These are phyloP conservation scores for Pythium dissotocum DNA, from an alignment of 352 stramenopile species.

Conservation along the genomic window DNA sequence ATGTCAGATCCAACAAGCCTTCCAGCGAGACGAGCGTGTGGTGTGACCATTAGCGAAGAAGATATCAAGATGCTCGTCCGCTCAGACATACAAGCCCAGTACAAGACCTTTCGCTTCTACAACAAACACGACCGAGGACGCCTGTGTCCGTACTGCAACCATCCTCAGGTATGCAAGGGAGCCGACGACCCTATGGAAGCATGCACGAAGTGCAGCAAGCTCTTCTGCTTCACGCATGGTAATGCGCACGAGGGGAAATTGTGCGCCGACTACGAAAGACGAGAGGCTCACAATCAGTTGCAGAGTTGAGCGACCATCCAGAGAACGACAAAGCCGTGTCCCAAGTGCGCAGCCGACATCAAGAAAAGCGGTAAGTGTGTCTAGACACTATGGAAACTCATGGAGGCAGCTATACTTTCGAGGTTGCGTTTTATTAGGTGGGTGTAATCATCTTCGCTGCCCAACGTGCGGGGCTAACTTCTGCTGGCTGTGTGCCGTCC, in stretches of 20 bases:
- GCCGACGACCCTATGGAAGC: constrained; percentile 42
- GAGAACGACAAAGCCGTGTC: constrained; percentile 51
- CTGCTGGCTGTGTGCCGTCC: constrained; percentile 58
- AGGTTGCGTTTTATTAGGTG: constrained; percentile 25
- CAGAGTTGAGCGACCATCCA: constrained; percentile 35
- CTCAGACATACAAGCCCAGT: constrained; percentile 59
- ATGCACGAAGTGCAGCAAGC: constrained; percentile 41
- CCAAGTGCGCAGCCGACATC: constrained; percentile 47
- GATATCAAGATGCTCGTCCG: constrained; percentile 52
- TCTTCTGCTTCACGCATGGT: constrained; percentile 90
- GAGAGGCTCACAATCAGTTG: constrained; percentile 25
- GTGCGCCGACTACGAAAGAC: constrained; percentile 66
- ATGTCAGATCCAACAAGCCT: no score
- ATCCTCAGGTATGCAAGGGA: constrained; percentile 56
- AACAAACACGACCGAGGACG: constrained; percentile 61
- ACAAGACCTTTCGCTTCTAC: constrained; percentile 86
- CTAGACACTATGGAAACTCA: no score
- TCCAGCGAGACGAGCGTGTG: constrained; percentile 23
- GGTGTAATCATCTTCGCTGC: constrained; percentile 71
- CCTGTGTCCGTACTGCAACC: constrained; percentile 58
- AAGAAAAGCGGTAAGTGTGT: constrained; percentile 42
- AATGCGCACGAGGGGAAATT: constrained; percentile 68
- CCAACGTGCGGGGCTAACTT: constrained; percentile 49
- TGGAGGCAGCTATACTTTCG: no score
- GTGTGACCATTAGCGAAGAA: constrained; percentile 34